Percentiles rank a stretch among this genome's conserved stretches.
These are phyloP conservation scores for Alloteropsis angusta DNA, from an alignment of 202 grass and related monocot genomes.

Conservation along the genomic window DNA sequence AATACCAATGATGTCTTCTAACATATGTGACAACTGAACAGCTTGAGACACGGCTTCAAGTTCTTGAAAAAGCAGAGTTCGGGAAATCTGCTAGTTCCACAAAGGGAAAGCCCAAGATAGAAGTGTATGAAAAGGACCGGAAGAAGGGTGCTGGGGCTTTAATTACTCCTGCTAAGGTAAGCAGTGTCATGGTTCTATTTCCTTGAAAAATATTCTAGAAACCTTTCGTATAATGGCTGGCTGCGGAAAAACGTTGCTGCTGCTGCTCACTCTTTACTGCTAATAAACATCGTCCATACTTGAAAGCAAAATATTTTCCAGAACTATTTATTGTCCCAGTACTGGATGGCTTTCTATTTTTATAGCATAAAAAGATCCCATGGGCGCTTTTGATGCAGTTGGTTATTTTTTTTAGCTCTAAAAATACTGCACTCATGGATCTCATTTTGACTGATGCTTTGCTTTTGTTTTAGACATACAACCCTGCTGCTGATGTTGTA, in stretches of 20 bases:
- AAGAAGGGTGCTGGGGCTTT: conserved; percentile 75
- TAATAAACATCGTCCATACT: background rate
- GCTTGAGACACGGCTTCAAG: conserved; percentile 66
- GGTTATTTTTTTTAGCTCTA: background rate
- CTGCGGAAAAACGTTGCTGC: background rate
- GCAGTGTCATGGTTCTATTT: background rate
- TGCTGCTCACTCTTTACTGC: background rate
- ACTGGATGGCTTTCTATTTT: background rate
- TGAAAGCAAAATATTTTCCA: background rate
- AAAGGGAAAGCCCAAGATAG: conserved; percentile 78
- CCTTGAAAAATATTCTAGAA: background rate
- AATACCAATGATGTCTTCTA: background rate
- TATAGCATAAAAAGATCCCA: background rate
- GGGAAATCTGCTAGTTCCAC: conserved; percentile 57
- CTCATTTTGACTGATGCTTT: conserved; percentile 9
- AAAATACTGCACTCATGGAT: background rate
- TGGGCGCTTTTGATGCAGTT: background rate
- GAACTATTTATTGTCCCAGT: background rate
- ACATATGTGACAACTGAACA: conserved; percentile 22
- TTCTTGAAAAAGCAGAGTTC: conserved; percentile 62
- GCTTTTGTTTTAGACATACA: conserved; percentile 53
- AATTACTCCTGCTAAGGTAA: conserved; percentile 70
- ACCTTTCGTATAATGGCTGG: background rate
- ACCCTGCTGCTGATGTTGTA: conserved; percentile 62
- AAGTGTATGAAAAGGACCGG: conserved; percentile 69